Percentiles rank a stretch among this genome's conserved stretches.
Evolutionary conservation across 129 eudicot species (phyloP).

Genomic region (Escallonia rubra): DNA sequence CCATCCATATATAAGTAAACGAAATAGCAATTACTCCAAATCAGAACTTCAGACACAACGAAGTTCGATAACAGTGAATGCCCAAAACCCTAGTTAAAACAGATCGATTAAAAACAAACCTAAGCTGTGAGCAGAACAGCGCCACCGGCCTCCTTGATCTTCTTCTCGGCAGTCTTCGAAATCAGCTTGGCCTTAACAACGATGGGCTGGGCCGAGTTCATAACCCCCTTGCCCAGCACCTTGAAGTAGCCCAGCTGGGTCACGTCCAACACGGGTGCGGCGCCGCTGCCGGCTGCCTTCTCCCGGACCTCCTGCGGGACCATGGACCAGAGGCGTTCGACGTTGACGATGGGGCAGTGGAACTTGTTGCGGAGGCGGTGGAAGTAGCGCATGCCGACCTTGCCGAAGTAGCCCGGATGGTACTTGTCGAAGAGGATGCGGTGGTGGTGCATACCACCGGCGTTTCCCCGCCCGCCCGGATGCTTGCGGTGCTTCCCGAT

Average conservation of each 20-base stretch:
- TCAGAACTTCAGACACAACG: background rate
- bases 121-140: constrained; percentile 80
- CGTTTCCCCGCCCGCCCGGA: constrained; percentile 78
- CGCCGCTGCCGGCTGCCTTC: constrained; percentile 31
- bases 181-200: constrained; percentile 71
- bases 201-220: constrained; percentile 42
- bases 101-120: constrained; percentile 20
- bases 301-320: constrained; percentile 64
- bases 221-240: constrained; percentile 63
- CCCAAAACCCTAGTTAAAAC: background rate
- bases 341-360: constrained; percentile 69
- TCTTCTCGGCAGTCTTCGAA: constrained; percentile 72
- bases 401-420: constrained; percentile 85
- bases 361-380: constrained; percentile 74
- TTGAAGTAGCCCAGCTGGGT: constrained; percentile 69
- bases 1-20: background rate
- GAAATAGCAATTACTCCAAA: background rate
- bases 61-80: background rate
- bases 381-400: constrained; percentile 85
- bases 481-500: constrained; percentile 73
- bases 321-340: constrained; percentile 78
- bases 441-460: constrained; percentile 91
- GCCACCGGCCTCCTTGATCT: constrained; percentile 86
- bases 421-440: constrained; percentile 90
- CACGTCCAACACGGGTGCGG: constrained; percentile 55